Conservation (phyloP, 257 asterid species). For the Vinca minor region DNA sequence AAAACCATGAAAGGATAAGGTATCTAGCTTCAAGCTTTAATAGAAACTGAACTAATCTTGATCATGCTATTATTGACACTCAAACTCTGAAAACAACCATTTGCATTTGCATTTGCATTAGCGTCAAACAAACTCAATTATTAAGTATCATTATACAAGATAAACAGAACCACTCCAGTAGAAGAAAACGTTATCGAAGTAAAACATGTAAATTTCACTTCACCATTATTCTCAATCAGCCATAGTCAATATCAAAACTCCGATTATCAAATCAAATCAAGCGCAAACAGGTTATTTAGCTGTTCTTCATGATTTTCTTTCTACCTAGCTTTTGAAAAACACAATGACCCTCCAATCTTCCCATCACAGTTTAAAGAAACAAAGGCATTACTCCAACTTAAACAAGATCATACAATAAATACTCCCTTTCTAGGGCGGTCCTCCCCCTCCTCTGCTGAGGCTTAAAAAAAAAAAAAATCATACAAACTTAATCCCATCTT, state of each 20-base stretch:
- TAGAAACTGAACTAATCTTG: background rate
- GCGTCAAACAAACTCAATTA: background rate
- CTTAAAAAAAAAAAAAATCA: too few relatives aligned
- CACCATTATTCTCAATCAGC: background rate
- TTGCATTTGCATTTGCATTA: background rate
- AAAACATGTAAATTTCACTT: background rate
- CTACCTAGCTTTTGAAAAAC: background rate
- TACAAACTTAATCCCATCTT: too few relatives aligned
- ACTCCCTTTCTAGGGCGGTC: too few relatives aligned
- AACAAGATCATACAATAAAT: background rate
- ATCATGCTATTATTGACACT: background rate
- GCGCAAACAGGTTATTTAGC: background rate
- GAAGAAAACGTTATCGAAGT: too few relatives aligned
- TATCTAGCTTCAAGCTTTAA: too few relatives aligned
- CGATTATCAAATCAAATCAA: background rate
- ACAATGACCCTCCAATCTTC: background rate
- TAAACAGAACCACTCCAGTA: too few relatives aligned
- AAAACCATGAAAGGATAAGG: background rate
- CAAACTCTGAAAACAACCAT: background rate
- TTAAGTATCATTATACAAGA: background rate
- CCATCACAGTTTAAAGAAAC: background rate
- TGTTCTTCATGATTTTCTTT: background rate
- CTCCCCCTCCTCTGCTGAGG: too few relatives aligned
- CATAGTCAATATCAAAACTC: background rate
- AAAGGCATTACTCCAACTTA: background rate